These are phyloP conservation scores for Camelina laxa DNA, from an alignment of 345 rosid genomes.

Conservation along the genomic window DNA sequence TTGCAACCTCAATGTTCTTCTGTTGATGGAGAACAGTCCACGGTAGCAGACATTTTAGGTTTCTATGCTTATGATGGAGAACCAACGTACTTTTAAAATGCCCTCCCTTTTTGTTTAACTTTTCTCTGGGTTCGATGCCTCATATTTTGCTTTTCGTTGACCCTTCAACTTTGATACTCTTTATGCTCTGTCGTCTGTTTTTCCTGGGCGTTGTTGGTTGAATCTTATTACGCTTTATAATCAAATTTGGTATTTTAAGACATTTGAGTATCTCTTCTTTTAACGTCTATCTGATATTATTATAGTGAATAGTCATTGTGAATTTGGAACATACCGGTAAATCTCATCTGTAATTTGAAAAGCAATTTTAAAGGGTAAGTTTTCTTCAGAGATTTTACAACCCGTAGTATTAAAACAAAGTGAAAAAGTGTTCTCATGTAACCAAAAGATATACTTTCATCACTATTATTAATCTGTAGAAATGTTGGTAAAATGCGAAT, in stretches of 20 bases:
- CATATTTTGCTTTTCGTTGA: constrained; percentile 6
- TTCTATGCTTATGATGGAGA: no score
- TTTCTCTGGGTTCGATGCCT: constrained; percentile 3
- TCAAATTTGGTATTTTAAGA: neutral
- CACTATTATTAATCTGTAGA: no score
- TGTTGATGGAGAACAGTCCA: constrained; percentile 45
- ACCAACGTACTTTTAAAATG: no score
- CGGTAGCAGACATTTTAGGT: no score
- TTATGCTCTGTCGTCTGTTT: neutral
- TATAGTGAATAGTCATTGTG: neutral
- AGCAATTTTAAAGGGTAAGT: neutral
- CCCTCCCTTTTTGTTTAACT: neutral
- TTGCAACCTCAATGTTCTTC: constrained; percentile 79
- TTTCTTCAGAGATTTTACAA: neutral
- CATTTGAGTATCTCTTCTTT: neutral
- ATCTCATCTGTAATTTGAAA: neutral
- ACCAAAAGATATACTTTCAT: no score
- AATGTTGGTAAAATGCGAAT: no score
- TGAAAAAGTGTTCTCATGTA: no score
- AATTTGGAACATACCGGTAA: neutral
- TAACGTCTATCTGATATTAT: neutral
- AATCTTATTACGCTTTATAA: neutral
- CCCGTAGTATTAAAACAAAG: no score
- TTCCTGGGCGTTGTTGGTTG: constrained; percentile 10
- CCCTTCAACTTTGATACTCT: neutral